Conservation (phyloP, 768 basidiomycete species). For the Mycena amicta region DNA sequence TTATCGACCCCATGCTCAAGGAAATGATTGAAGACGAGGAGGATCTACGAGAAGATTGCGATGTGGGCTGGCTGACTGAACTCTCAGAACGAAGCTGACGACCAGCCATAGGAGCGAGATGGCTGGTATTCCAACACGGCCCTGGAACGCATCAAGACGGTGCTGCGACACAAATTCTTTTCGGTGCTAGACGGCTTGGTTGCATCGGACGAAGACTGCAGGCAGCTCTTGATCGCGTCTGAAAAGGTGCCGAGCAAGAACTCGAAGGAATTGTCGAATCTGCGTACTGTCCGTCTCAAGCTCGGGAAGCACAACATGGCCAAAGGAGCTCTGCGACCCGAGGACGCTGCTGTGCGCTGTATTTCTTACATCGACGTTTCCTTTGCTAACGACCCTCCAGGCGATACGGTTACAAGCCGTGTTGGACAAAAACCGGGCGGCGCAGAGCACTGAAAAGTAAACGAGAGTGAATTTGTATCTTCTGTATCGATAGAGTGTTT, state of each 20-base stretch:
- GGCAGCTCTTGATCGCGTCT: slow-evolving; percentile 54
- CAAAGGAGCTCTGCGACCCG: slow-evolving; percentile 78
- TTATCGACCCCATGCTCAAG: slow-evolving; percentile 81
- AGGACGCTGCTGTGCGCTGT: slow-evolving; percentile 75
- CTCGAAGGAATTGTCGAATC: slow-evolving; percentile 32
- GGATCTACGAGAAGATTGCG: slow-evolving; percentile 68
- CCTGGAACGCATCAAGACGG: slow-evolving; percentile 80
- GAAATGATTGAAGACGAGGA: slow-evolving; percentile 77
- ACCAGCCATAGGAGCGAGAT: slow-evolving; percentile 67
- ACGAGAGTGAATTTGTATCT: slow-evolving; percentile 21
- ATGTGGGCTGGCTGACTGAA: too few species aligned
- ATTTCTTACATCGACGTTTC: not conserved
- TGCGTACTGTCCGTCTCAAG: slow-evolving; percentile 54
- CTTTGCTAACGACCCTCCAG: slow-evolving; percentile 35
- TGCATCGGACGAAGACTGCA: slow-evolving; percentile 75
- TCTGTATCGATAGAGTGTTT: slow-evolving; percentile 11
- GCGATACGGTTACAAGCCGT: slow-evolving; percentile 70
- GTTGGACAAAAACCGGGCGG: slow-evolving; percentile 57
- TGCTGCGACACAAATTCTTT: slow-evolving; percentile 87
- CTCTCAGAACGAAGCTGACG: too few species aligned
- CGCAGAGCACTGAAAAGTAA: slow-evolving; percentile 27
- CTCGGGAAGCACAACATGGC: slow-evolving; percentile 87
- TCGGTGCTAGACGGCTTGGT: slow-evolving; percentile 71
- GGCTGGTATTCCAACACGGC: slow-evolving; percentile 86
- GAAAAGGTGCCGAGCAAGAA: slow-evolving; percentile 41